phyloP scores from a whole-genome alignment of 2,329 filamentous ascomycete species.

The Tolypocladium inflatum region DNA sequence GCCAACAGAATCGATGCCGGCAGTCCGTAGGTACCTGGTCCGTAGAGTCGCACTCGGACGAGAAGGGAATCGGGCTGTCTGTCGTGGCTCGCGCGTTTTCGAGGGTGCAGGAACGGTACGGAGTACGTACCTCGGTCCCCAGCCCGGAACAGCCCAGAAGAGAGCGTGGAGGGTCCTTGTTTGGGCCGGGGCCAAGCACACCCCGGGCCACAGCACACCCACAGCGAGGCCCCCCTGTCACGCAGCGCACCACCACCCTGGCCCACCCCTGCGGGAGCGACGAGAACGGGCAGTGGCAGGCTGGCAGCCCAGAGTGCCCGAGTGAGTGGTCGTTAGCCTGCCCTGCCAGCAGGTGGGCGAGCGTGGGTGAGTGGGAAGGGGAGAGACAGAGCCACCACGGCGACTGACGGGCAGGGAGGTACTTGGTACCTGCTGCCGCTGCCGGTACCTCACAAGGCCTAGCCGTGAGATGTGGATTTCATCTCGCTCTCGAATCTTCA shows the following conservation, averaged over 20 bases:
- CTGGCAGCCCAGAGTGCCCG: neutral
- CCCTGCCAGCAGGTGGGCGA: too few relatives aligned
- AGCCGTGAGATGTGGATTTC: conserved; percentile 11
- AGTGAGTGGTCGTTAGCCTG: too few relatives aligned
- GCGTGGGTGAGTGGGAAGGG: neutral
- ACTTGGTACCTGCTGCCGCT: neutral
- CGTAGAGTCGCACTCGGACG: neutral
- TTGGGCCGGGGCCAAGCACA: neutral
- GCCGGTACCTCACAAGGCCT: neutral
- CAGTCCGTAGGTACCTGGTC: neutral
- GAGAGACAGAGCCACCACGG: neutral
- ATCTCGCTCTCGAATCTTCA: conserved; percentile 17
- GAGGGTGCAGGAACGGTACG: neutral
- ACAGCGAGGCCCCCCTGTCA: neutral
- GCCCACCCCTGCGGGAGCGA: conserved; percentile 1
- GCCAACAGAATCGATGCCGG: neutral
- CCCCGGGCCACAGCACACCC: neutral
- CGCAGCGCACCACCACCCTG: neutral
- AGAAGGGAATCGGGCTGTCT: neutral
- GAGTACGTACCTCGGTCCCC: neutral
- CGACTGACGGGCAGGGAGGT: neutral
- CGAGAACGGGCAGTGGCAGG: neutral
- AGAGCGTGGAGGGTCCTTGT: neutral
- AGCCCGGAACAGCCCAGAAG: neutral
- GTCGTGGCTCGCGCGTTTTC: neutral